A percentile compares a stretch with the other conserved stretches of the same genome.
Evolutionary conservation across 148 eudicot genomes (phyloP).

Genomic region (Vaccinium corymbosum): DNA sequence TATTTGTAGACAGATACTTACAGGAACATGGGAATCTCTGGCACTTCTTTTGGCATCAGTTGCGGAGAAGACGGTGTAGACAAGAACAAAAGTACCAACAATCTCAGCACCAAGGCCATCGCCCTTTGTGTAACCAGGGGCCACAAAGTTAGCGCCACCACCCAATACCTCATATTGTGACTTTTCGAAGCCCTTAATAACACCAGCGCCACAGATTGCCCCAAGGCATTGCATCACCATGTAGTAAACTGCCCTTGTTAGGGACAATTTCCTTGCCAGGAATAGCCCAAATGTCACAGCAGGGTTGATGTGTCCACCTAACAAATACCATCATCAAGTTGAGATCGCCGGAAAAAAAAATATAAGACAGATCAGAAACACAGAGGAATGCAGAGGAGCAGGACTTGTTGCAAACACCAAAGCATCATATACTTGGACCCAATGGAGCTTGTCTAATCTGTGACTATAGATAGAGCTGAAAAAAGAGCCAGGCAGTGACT

Average conservation of each 20-base stretch:
- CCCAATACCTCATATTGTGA: constrained; percentile 29
- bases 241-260: constrained; percentile 45
- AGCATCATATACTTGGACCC: background rate
- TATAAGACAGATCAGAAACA: background rate
- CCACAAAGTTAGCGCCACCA: constrained; percentile 49
- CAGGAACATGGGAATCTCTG: constrained; percentile 53
- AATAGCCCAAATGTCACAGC: constrained; percentile 50
- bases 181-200: constrained; percentile 42
- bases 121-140: constrained; percentile 46
- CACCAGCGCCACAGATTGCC: constrained; percentile 49
- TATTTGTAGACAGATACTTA: constrained; percentile 17
- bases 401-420: background rate
- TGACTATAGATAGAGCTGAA: background rate
- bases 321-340: background rate
- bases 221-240: constrained; percentile 51
- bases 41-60: constrained; percentile 56
- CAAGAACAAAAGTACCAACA: constrained; percentile 3
- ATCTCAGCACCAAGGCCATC: constrained; percentile 36
- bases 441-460: background rate
- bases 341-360: background rate
- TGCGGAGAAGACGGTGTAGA: constrained; percentile 30
- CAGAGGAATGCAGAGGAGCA: background rate
- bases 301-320: constrained; percentile 45
- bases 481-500: background rate
- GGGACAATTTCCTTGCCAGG: constrained; percentile 47